Evolutionary conservation across 495 filamentous ascomycete genomes (phyloP).

Genomic region (Neurospora intermedia): DNA sequence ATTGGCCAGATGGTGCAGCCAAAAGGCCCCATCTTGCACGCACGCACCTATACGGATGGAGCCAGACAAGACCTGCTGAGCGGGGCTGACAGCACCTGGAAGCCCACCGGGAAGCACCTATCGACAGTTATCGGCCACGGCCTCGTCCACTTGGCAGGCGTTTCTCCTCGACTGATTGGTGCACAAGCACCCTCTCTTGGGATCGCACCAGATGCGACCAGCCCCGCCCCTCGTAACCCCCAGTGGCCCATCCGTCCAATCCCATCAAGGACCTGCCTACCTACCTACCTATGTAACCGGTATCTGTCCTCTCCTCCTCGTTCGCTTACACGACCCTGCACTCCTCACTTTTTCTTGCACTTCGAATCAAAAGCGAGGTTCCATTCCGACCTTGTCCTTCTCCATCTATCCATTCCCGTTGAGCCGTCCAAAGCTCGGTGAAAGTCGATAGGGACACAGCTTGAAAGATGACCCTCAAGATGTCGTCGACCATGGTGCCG

Average conservation of each 20-base stretch:
- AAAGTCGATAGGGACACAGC: not conserved
- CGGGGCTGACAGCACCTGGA: not conserved
- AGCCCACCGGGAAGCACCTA: not conserved
- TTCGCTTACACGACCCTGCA: not conserved
- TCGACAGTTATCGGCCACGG: not conserved
- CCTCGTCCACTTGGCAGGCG: not conserved
- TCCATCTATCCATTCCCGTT: not conserved
- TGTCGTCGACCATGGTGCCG: not conserved
- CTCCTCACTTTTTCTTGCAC: not conserved
- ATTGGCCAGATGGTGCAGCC: not conserved
- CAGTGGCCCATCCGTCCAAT: not conserved
- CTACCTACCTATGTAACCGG: not conserved
- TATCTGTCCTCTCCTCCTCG: not conserved
- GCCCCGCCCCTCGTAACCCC: not conserved
- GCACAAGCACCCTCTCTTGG: not conserved
- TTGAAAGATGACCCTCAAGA: not conserved
- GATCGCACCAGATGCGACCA: not conserved
- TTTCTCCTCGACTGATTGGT: not conserved
- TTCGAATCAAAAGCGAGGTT: not conserved
- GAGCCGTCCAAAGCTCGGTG: not conserved
- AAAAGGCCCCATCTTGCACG: not conserved
- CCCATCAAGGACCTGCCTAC: not conserved
- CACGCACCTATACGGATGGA: not conserved
- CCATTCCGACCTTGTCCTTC: not conserved
- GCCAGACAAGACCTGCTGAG: not conserved